Evolutionary conservation across 1,284 basidiomycete genomes (phyloP).

Genomic region (Tremellales sp.): DNA sequence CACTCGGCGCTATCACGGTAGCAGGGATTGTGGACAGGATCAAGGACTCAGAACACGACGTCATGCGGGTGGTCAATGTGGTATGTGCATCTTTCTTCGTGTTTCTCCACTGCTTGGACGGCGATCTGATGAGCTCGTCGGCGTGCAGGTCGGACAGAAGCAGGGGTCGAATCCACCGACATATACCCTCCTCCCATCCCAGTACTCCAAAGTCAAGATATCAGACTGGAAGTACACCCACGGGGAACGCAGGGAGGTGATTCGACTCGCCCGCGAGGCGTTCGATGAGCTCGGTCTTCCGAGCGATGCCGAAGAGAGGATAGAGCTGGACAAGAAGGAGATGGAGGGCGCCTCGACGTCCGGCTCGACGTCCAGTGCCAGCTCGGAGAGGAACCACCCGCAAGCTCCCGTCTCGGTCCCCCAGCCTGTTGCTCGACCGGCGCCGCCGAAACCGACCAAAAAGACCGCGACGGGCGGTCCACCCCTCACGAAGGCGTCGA

Average conservation of each 20-base stretch:
- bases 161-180: slow-evolving; percentile 12
- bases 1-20: slow-evolving; percentile 31
- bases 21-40: slow-evolving; percentile 29
- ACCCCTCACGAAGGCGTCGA: background rate
- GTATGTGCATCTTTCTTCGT: slow-evolving; percentile 22
- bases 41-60: slow-evolving; percentile 33
- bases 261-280: slow-evolving; percentile 32
- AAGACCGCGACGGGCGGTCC: background rate
- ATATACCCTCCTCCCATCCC: slow-evolving; percentile 32
- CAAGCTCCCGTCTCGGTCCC: background rate
- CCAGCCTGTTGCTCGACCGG: background rate
- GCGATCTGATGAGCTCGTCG: background rate
- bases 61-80: slow-evolving; percentile 40
- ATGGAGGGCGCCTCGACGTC: slow-evolving; percentile 18
- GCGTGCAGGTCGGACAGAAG: slow-evolving; percentile 29
- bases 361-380: slow-evolving; percentile 3
- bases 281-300: slow-evolving; percentile 39
- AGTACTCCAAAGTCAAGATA: slow-evolving; percentile 46
- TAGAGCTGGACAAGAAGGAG: slow-evolving; percentile 35
- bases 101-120: background rate
- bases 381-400: background rate
- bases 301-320: slow-evolving; percentile 35
- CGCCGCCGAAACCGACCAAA: background rate
- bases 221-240: slow-evolving; percentile 37
- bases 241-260: slow-evolving; percentile 33